Conservation (phyloP, 2,329 filamentous ascomycete species). For the Didymella keratinophila region DNA sequence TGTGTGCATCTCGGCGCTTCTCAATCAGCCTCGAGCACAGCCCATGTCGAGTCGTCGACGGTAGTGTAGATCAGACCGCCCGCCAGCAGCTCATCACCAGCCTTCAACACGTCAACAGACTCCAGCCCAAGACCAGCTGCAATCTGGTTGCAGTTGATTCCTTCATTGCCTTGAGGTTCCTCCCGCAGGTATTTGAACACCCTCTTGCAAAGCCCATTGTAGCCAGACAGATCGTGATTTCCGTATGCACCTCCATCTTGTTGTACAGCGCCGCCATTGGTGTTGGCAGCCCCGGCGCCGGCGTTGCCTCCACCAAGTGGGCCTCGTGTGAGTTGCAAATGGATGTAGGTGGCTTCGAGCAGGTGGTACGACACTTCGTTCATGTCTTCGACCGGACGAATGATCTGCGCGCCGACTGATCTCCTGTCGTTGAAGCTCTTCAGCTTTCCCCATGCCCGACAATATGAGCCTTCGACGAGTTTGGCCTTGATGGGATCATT, state of each 20-base stretch:
- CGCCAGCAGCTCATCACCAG: constrained; percentile 80
- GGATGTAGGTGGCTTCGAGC: constrained; percentile 87
- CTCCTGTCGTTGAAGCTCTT: constrained; percentile 85
- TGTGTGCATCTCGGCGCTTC: neutral
- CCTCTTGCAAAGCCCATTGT: constrained; percentile 67
- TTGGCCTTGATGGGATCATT: constrained; percentile 59
- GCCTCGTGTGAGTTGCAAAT: constrained; percentile 82
- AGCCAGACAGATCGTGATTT: constrained; percentile 46
- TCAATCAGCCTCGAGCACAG: constrained; percentile 71
- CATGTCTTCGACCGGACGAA: constrained; percentile 81
- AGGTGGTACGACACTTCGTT: constrained; percentile 95
- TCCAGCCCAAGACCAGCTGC: constrained; percentile 71
- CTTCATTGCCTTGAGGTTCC: constrained; percentile 77
- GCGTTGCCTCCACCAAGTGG: constrained; percentile 60
- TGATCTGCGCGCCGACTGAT: constrained; percentile 79
- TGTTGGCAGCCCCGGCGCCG: constrained; percentile 47
- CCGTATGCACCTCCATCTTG: constrained; percentile 43
- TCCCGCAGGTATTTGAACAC: constrained; percentile 75
- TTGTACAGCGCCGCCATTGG: constrained; percentile 34
- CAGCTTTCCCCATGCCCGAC: constrained; percentile 84
- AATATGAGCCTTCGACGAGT: constrained; percentile 78
- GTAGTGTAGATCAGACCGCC: constrained; percentile 86
- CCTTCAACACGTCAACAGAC: constrained; percentile 73
- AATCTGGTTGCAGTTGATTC: constrained; percentile 81
- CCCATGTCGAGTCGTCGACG: constrained; percentile 91